Base-by-base conservation (phyloP, 805 yeast genomes). In the Diddensiella transvaalensis region DNA sequence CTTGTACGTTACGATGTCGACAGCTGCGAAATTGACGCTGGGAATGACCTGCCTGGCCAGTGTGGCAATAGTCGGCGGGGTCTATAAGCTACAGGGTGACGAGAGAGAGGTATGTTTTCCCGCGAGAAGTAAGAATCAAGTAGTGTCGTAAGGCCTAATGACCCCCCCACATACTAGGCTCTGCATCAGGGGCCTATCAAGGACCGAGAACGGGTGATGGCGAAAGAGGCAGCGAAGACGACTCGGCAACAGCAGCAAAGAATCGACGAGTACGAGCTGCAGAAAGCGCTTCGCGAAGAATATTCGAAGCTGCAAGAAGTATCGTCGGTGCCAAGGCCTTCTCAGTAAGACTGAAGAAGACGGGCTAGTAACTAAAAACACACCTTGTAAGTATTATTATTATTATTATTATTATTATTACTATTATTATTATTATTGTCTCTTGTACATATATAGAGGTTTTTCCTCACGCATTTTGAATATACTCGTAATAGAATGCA, bases 1-100 rank as follows among this genome's bases (percentile, higher is more conserved):
- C n/a, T n/a, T n/a, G n/a, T n/a, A n/a, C n/a, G n/a, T n/a, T 18
- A 33, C 40, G 13, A 87, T 87, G 96, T 86, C 95, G 24, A 77
- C 84, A 44, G 87, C 90, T 1, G 80, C 95, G 30, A 87, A 85
- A 63, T 66, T 83, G 24, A 87, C 96, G 2, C 74, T 87, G 36
- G 89, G 78, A 0, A 55, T 75, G 10, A 74, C 87, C 13, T 70
- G 80, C 22, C 57, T 74, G 1, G 68, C 79, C 43, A 80, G 87
- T 2, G 79, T 71, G 0, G 77, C 74, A 1, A 76, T 93, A 0
- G 80, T 83, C 18, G 65, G 77, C 3, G 85, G 83, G 61, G 91
- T 87, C 39, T 86, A 83, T 65, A 74, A 74, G 49, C 74, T 83
- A 39, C 95, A 88, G 57, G 76, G 76, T 33, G 67, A 76, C 52